phyloP scores from a whole-genome alignment of 2,329 filamentous ascomycete genomes.

The Epichloe coenophiala region DNA sequence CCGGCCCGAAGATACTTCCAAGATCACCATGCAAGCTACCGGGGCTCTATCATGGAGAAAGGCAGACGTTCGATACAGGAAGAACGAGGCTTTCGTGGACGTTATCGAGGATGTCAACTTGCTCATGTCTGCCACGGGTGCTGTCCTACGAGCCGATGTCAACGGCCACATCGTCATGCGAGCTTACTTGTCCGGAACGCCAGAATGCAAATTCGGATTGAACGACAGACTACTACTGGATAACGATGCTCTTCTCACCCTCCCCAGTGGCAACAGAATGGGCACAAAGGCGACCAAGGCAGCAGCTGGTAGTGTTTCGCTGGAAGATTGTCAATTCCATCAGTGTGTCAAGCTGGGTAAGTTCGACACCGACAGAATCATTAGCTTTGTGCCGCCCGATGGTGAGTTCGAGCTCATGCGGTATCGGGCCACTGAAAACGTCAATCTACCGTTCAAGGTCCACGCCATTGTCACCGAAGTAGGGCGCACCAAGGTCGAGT shows the following conservation, averaged over 20 bases:
- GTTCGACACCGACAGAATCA: slow-evolving; percentile 92
- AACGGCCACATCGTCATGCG: slow-evolving; percentile 98
- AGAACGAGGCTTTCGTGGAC: slow-evolving; percentile 98
- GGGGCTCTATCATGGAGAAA: slow-evolving; percentile 94
- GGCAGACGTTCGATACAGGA: slow-evolving; percentile 95
- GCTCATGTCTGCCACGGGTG: slow-evolving; percentile 95
- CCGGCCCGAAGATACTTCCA: slow-evolving; percentile 80
- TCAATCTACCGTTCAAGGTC: slow-evolving; percentile 96
- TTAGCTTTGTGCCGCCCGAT: slow-evolving; percentile 91
- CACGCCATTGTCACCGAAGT: slow-evolving; percentile 98
- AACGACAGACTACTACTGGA: slow-evolving; percentile 94
- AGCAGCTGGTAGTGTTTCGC: slow-evolving; percentile 83
- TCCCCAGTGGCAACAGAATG: slow-evolving; percentile 62
- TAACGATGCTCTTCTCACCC: slow-evolving; percentile 49
- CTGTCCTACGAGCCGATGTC: slow-evolving; percentile 87
- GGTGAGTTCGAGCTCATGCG: slow-evolving; percentile 98
- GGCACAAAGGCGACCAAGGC: slow-evolving; percentile 87
- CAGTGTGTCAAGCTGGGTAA: slow-evolving; percentile 96
- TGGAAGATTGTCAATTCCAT: slow-evolving; percentile 98
- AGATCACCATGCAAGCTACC: slow-evolving; percentile 98
- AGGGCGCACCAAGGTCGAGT: slow-evolving; percentile 94
- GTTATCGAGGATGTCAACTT: slow-evolving; percentile 99
- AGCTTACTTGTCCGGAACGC: slow-evolving; percentile 88
- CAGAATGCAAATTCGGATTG: slow-evolving; percentile 96
- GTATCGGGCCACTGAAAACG: slow-evolving; percentile 95